These are phyloP conservation scores for Colletotrichum kahawae DNA, from an alignment of 2,329 filamentous ascomycete genomes.

Conservation along the genomic window DNA sequence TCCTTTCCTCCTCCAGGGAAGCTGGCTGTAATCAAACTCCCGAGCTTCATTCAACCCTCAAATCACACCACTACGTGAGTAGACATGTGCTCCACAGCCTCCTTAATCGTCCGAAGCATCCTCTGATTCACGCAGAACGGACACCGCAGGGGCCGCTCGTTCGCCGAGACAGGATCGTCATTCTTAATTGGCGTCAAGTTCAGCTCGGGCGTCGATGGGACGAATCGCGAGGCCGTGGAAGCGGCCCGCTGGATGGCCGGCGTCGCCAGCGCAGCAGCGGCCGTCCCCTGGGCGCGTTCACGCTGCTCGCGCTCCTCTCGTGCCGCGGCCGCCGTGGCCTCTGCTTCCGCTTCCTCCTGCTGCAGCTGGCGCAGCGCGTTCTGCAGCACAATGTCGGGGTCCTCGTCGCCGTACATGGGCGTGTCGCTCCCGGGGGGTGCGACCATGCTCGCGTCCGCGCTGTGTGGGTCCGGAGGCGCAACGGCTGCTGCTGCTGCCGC, in stretches of 20 bases:
- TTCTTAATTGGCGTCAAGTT: conserved; percentile 61
- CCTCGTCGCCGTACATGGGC: conserved; percentile 52
- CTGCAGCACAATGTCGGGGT: conserved; percentile 63
- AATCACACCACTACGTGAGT: conserved; percentile 62
- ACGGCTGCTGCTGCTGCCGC: conserved; percentile 12
- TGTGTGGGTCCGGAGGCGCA: conserved; percentile 20
- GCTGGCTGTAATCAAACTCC: background rate
- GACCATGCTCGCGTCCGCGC: conserved; percentile 21
- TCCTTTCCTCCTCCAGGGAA: background rate
- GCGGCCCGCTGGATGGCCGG: conserved; percentile 25
- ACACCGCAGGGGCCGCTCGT: conserved; percentile 58
- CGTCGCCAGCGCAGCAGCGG: conserved; percentile 29
- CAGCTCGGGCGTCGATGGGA: conserved; percentile 41
- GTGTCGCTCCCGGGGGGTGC: conserved; percentile 57
- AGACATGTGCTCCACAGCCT: conserved; percentile 67
- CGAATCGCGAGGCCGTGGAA: conserved; percentile 18
- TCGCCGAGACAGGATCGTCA: conserved; percentile 47
- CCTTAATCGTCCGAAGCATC: conserved; percentile 65
- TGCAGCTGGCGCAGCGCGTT: conserved; percentile 64
- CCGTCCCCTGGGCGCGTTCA: conserved; percentile 30
- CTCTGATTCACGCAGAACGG: conserved; percentile 67
- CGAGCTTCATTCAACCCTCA: background rate
- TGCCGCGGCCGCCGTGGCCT: conserved; percentile 60
- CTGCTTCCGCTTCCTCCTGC: conserved; percentile 63
- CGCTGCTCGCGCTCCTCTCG: conserved; percentile 50